These are phyloP conservation scores for Singerocomus inundabilis DNA, from an alignment of 1,284 basidiomycete genomes.

Conservation along the genomic window DNA sequence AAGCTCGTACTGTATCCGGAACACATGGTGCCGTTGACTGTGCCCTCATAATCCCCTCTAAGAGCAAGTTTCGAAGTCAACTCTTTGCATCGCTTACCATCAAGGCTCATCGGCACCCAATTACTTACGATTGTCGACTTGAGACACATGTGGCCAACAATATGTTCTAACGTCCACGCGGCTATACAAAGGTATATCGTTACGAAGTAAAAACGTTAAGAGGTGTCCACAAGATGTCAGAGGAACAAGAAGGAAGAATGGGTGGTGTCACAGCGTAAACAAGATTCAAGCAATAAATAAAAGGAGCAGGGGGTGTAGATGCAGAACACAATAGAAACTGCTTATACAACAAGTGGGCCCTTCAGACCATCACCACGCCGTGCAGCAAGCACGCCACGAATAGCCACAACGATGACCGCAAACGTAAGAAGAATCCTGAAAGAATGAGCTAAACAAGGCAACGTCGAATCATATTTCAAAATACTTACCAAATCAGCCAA, in stretches of 20 bases:
- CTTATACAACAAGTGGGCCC: conserved; percentile 42
- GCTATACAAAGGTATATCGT: background rate
- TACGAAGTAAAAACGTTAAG: background rate
- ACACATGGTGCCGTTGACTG: too few relatives aligned
- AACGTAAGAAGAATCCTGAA: conserved; percentile 56
- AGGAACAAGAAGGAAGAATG: background rate
- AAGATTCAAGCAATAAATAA: background rate
- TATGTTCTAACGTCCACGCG: conserved; percentile 22
- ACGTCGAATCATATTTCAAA: background rate
- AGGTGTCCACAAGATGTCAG: conserved; percentile 14
- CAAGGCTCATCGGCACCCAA: too few relatives aligned
- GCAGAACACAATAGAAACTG: background rate
- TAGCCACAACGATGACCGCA: conserved; percentile 48
- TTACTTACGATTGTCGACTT: background rate
- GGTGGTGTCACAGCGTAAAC: conserved; percentile 16
- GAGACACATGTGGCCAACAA: background rate
- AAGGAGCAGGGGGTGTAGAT: background rate
- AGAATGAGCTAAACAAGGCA: conserved; percentile 4
- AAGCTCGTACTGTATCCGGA: too few relatives aligned
- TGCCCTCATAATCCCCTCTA: too few relatives aligned
- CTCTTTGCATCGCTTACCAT: too few relatives aligned
- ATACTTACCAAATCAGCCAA: conserved; percentile 58
- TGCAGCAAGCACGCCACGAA: conserved; percentile 50
- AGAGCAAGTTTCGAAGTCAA: too few relatives aligned
- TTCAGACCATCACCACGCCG: conserved; percentile 57